phyloP scores from a whole-genome alignment of 257 asterid genomes.

The Solanum pinnatisectum region DNA sequence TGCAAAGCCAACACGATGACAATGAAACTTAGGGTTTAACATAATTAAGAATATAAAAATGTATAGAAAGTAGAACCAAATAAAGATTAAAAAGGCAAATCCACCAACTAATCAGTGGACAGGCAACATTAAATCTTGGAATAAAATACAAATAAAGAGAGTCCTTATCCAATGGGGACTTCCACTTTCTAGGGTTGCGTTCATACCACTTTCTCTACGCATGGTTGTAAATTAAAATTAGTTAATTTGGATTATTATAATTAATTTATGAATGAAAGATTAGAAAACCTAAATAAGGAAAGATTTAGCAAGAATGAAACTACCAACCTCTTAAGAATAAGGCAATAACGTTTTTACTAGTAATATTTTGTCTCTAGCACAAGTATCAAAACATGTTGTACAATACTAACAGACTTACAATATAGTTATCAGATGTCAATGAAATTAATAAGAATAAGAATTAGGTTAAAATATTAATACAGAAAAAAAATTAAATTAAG shows the following conservation, averaged over 20 bases:
- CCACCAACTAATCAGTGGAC: slow-evolving; percentile 35
- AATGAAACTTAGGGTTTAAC: slow-evolving; percentile 3
- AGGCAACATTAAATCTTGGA: slow-evolving; percentile 11
- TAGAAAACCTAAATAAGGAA: background rate
- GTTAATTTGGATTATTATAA: background rate
- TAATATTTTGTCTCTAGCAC: background rate
- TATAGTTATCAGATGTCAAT: background rate
- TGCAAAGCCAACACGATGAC: slow-evolving; percentile 26
- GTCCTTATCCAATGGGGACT: slow-evolving; percentile 11
- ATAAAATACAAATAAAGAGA: background rate
- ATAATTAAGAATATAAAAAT: background rate
- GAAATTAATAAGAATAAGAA: too few relatives aligned
- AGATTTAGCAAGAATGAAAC: background rate
- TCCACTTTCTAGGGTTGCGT: slow-evolving; percentile 35
- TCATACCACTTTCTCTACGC: slow-evolving; percentile 1
- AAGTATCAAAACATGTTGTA: background rate
- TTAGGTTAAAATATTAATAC: too few relatives aligned
- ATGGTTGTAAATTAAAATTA: background rate
- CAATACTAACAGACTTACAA: background rate
- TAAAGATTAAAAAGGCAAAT: slow-evolving; percentile 9
- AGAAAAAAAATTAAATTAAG: too few relatives aligned
- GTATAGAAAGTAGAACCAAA: background rate
- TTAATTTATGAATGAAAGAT: background rate
- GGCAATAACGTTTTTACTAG: background rate
- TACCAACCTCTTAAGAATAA: background rate